Evolutionary conservation across 192 early-diverging fungal species (phyloP), one percentile per base, ranked within the genome.

Genomic region (Pilobolus umbonatus): DNA sequence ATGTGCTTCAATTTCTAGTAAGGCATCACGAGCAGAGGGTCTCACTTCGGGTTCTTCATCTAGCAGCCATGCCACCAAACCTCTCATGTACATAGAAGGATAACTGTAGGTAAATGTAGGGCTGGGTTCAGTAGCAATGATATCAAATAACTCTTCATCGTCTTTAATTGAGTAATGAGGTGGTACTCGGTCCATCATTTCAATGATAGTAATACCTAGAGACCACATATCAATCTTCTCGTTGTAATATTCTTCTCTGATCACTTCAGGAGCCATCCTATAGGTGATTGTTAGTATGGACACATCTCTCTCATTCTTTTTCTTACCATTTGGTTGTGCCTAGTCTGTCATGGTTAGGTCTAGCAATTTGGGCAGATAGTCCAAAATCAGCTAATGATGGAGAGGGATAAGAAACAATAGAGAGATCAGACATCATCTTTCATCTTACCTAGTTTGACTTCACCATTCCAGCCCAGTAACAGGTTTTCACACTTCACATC

Each of bases 151-250:
- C 44, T 73, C 71, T 67, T 73, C 65, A 54, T 73, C 71, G 25
- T 73, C 71, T 62, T 73, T 73, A 62, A 73, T 67, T 10, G 57
- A 38, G 50, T 71, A 77, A 44, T 74, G 73, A 45, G 75, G 75
- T 38, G 75, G 75, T 32, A 62, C 65, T 39, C 75, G 63, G 42
- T 77, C 75, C 65, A 77, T 64, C 71, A 77, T 68, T 65, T 77
- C 75, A 28, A 77, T 77, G n/a, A 74, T 67, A 7, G 69, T 71
- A 30, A 79, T 77, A 47, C 75, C 77, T 19, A 79, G 64, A 29
- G 77, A 79, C 77, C 77, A 79, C 63, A 79, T 74, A 42, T 79
- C 77, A n/a, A 77, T 61, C 56, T 69, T 73, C 42, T 77, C 64
- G 42, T 74, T 71, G 40, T 79, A 79, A 38, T 60, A 59, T 62